phyloP scores from a whole-genome alignment of 306 rosid species.

The Lathyrus oleraceus region DNA sequence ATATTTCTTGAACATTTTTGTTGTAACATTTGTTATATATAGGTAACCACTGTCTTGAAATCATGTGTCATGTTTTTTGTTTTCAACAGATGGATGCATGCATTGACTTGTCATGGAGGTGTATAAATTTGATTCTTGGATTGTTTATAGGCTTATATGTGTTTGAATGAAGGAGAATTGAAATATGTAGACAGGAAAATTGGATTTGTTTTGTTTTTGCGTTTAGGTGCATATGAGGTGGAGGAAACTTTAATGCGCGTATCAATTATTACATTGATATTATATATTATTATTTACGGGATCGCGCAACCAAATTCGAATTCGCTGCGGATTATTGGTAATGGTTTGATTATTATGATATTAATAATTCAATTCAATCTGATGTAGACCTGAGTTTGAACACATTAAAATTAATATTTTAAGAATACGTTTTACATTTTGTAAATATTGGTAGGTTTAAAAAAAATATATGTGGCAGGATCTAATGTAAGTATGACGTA shows the following conservation, averaged over 20 bases:
- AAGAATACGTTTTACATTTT: too few species aligned
- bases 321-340: background rate
- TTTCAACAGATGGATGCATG: background rate
- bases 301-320: background rate
- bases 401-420: background rate
- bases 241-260: background rate
- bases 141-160: background rate
- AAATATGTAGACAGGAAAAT: constrained; percentile 6
- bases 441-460: too few species aligned
- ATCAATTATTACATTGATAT: background rate
- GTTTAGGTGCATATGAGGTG: background rate
- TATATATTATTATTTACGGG: background rate
- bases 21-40: background rate
- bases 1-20: background rate
- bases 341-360: background rate
- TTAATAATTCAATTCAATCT: background rate
- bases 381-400: background rate
- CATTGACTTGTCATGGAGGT: constrained; percentile 19
- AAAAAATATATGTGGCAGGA: too few species aligned
- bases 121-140: constrained; percentile 24
- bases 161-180: background rate
- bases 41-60: background rate
- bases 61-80: background rate
- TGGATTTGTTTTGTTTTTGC: background rate
- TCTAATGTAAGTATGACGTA: too few species aligned